A percentile compares a stretch with the other conserved stretches of the same genome.
These are phyloP conservation scores for Fusarium floridanum DNA, from an alignment of 2,329 filamentous ascomycete species.

Conservation along the genomic window DNA sequence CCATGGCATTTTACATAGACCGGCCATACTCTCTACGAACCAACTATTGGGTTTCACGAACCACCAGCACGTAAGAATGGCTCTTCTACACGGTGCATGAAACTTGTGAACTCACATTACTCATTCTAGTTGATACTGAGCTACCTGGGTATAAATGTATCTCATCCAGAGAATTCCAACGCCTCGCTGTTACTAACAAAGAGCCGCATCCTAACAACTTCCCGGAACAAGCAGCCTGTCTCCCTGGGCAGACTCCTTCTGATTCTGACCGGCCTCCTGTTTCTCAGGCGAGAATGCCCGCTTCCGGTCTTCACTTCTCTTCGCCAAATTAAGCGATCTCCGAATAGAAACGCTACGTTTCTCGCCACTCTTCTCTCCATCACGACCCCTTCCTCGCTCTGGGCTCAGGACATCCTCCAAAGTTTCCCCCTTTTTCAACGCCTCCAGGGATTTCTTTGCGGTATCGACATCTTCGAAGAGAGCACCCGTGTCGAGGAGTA, in stretches of 20 bases:
- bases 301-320: slow-evolving; percentile 28
- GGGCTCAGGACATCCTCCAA: slow-evolving; percentile 44
- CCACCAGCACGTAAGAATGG: slow-evolving; percentile 21
- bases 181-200: slow-evolving; percentile 18
- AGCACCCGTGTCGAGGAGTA: slow-evolving; percentile 45
- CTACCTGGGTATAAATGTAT: slow-evolving; percentile 28
- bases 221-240: slow-evolving; percentile 23
- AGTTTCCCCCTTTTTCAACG: slow-evolving; percentile 58
- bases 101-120: slow-evolving; percentile 35
- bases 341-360: slow-evolving; percentile 37
- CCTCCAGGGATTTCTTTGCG: slow-evolving; percentile 60
- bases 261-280: neutral
- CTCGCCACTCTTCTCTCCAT: slow-evolving; percentile 9
- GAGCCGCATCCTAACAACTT: slow-evolving; percentile 21
- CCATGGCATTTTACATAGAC: slow-evolving; percentile 23
- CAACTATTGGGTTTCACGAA: neutral
- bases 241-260: neutral
- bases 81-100: slow-evolving; percentile 2
- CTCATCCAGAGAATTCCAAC: slow-evolving; percentile 29
- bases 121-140: slow-evolving; percentile 23
- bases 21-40: neutral
- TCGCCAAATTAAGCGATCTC: slow-evolving; percentile 33
- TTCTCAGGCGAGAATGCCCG: slow-evolving; percentile 19
- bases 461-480: slow-evolving; percentile 64
- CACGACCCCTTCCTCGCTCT: slow-evolving; percentile 28